Base-by-base conservation (phyloP, 2,329 filamentous ascomycete genomes). In the Fusarium sp. region DNA sequence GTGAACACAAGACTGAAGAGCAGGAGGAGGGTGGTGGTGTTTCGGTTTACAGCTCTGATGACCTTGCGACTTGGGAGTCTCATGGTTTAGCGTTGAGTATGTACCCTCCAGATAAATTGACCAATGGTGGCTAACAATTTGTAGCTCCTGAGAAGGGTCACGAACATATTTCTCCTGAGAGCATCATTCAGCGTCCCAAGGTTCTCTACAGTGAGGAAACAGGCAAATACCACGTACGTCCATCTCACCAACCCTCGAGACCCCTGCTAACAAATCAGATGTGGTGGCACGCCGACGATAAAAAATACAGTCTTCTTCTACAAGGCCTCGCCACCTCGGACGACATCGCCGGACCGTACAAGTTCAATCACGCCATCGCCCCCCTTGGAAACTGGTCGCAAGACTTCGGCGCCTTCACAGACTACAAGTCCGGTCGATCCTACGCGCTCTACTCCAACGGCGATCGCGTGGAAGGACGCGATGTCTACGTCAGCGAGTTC, bases 381-480 rank as follows among this genome's bases (percentile, higher is more conserved):
- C 87, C 87, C 0, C 81, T 89, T 0, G 86, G 86, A 3, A 89
- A 89, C 73, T 89, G 86, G 87, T 87, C 84, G 0, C 87, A 89
- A 65, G 87, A 89, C 56, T 89, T 87, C 45, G 87, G 87, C 11
- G 78, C 88, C 22, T 89, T 89, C 64, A 86, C 84, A 6, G 87
- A 89, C 68, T 85, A 85, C 75, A 87, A 87, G 58, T 82, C 86
- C 41, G 85, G 85, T 13, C 79, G 80, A 0, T 82, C 83, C 0
- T 89, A 89, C 61, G 81, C 86, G 1, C 77, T 89, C 3, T 89
- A 88, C 75, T 88, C 85, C 2, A 89, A 89, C 45, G 87, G 87
- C 2, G 87, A 89, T 63, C 77, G 81, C 0, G 76, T 73, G 3
- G 80, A 88, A 56, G 87, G 83, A 2, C 81, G 87, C 1, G 87